Base-by-base conservation (phyloP, 306 rosid genomes). In the Casuarina cunninghamiana region DNA sequence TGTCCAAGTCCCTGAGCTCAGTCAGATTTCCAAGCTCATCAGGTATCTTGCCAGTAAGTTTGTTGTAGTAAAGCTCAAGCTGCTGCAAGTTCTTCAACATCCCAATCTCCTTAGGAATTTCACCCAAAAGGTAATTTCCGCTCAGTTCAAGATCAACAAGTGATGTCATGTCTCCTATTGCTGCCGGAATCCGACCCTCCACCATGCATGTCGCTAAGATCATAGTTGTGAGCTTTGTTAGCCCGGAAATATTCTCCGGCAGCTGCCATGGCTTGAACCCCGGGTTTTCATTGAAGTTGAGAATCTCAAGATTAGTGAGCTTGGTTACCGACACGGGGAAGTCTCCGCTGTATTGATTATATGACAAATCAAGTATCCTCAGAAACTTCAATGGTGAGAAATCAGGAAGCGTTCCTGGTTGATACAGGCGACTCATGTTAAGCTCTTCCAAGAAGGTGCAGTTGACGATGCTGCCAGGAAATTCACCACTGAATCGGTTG, bases 11-110 rank as follows among this genome's bases (percentile, higher is more conserved):
- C 9, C 3, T 73, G 5, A 96, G 94, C 80, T 85, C 90, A 0
- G 91, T 86, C 50, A 96, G 84, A 75, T 96, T 91, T 46, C 98
- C 99, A 1, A 96, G 75, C 83, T 88, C 97, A 75, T 81, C 89
- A 0, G 99, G 99, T 11, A 96, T 88, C 44, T 75, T 82, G 2
- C 98, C 99, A 21, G 72, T 74, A 1, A 96, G 88, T 3, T 42
- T 78, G 80, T 95, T 95, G 71, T 96, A 96, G 89, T 96, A 96
- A 58, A 96, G 97, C 87, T 93, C 98, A 57, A 96, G 89, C 41
- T 67, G 79, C 44, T 74, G 82, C 78, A 96, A 67, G 57, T 90
- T 96, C 80, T 83, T 91, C 69, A 93, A 72, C 55, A 67, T 67
- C 6, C 97, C 97, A 45, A 96, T 84, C 83, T 93, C 92, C 4